Evolutionary conservation across 179 eudicot genomes (phyloP), one percentile per base, ranked within the genome.

Genomic region (Patellifolia procumbens): DNA sequence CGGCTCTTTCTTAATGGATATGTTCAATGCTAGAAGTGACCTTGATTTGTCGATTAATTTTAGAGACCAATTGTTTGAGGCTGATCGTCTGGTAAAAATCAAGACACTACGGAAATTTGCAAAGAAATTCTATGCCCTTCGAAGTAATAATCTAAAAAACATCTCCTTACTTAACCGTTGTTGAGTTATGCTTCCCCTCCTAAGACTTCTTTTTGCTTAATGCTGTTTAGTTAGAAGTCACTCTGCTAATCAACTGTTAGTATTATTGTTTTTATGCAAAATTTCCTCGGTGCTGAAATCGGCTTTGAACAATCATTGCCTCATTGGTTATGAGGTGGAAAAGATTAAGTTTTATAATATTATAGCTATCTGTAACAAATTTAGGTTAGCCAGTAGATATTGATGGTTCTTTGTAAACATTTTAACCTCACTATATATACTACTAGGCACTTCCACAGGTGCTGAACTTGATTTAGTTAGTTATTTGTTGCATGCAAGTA

Each of bases 31-130:
- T 76, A 79, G 76, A 75, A 91, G 98, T 79, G 98, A 94, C 84
- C 86, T 94, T 9, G 97, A 94, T 85, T 74, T 94, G 69, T 94
- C 98, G 43, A 89, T 94, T 58, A 94, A 91, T 81, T 92, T 94
- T 45, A 72, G 78, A 74, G 80, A 78, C 72, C 53, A 66, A 53
- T 48, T 60, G 11, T 81, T 60, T 61, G 81, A 81, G 39, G 77
- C 80, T 70, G 83, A 89, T n/a, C 88, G 89, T 49, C 82, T 81
- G 48, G 75, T 78, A 80, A 90, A 87, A 85, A 83, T 86, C 64
- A 81, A 83, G 66, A 76, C 90, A 45, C 89, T 94, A 53, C 79
- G 90, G 62, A 92, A 83, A 82, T 89, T 94, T 83, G 82, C 88
- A 9, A 87, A 78, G 59, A 92, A 89, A 78, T 80, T 91, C 17